Conservation (phyloP, 352 stramenopile genomes). For the Paralagenidium karlingii region DNA sequence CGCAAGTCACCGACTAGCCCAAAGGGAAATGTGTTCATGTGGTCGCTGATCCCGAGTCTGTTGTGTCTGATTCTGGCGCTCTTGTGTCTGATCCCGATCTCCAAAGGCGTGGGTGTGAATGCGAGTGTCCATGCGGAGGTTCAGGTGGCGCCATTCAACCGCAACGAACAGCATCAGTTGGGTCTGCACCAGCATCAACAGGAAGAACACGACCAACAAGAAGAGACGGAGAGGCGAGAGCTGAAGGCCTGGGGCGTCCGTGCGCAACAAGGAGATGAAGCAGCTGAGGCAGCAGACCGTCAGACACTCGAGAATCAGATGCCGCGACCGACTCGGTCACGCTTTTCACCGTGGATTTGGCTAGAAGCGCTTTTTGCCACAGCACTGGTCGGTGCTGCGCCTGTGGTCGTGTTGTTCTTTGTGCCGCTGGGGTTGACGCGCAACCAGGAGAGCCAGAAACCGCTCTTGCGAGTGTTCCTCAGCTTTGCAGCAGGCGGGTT, state of each 20-base stretch:
- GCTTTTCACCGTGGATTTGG: slow-evolving; percentile 43
- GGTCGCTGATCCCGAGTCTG: too few relatives aligned
- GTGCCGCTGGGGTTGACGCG: slow-evolving; percentile 38
- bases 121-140: too few relatives aligned
- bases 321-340: not conserved
- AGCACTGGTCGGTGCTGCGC: slow-evolving; percentile 51
- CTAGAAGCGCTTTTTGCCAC: slow-evolving; percentile 53
- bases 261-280: too few relatives aligned
- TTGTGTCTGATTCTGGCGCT: too few relatives aligned
- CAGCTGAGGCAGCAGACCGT: too few relatives aligned
- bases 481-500: slow-evolving; percentile 82
- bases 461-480: slow-evolving; percentile 70
- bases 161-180: not conserved
- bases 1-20: too few relatives aligned
- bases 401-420: slow-evolving; percentile 54
- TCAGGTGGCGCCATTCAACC: not conserved
- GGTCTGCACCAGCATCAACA: not conserved
- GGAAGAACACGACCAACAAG: not conserved
- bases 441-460: slow-evolving; percentile 44
- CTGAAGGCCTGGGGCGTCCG: too few relatives aligned
- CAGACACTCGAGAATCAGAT: not conserved
- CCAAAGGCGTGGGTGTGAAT: too few relatives aligned
- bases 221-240: too few relatives aligned
- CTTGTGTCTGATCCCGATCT: too few relatives aligned
- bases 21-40: too few relatives aligned